These are phyloP conservation scores for Kuraishia molischiana DNA, from an alignment of 805 yeast genomes.

Conservation along the genomic window DNA sequence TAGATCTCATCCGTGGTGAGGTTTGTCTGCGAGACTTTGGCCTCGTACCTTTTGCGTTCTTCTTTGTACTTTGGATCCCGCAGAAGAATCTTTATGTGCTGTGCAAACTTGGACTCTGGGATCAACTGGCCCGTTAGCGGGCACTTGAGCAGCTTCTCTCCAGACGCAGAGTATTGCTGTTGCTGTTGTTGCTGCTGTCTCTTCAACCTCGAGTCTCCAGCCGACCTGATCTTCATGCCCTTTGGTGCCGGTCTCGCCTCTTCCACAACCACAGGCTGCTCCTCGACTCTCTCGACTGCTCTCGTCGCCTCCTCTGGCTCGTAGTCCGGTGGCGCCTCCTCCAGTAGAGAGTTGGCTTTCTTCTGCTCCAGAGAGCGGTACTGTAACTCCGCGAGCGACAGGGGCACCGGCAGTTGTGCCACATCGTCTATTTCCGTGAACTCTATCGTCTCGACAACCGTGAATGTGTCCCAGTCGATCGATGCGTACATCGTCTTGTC, in stretches of 20 bases:
- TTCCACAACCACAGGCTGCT: conserved; percentile 5
- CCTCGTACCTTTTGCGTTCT: conserved; percentile 53
- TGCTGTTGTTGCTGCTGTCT: conserved; percentile 8
- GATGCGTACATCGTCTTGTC: conserved; percentile 54
- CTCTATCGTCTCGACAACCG: conserved; percentile 56
- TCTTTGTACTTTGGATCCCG: conserved; percentile 73
- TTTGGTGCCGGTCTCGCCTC: conserved; percentile 16
- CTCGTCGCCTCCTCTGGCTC: conserved; percentile 9
- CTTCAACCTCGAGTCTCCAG: conserved; percentile 58
- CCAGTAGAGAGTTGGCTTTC: conserved; percentile 23
- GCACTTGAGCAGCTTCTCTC: conserved; percentile 43
- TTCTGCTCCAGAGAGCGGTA: conserved; percentile 51
- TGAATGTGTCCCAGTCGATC: conserved; percentile 84
- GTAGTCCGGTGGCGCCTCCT: conserved; percentile 32
- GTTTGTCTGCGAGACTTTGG: conserved; percentile 33
- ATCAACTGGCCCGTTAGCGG: conserved; percentile 71
- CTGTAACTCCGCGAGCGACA: conserved; percentile 48
- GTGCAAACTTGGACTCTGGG: conserved; percentile 60
- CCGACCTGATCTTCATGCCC: conserved; percentile 59
- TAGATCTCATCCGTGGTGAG: conserved; percentile 49
- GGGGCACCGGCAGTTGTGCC: conserved; percentile 44
- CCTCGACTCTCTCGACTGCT: conserved; percentile 1
- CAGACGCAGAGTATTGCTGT: conserved; percentile 5
- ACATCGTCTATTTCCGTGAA: conserved; percentile 54
- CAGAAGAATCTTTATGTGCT: conserved; percentile 58